phyloP scores from a whole-genome alignment of 129 eudicot species.

The Flaveria bidentis region DNA sequence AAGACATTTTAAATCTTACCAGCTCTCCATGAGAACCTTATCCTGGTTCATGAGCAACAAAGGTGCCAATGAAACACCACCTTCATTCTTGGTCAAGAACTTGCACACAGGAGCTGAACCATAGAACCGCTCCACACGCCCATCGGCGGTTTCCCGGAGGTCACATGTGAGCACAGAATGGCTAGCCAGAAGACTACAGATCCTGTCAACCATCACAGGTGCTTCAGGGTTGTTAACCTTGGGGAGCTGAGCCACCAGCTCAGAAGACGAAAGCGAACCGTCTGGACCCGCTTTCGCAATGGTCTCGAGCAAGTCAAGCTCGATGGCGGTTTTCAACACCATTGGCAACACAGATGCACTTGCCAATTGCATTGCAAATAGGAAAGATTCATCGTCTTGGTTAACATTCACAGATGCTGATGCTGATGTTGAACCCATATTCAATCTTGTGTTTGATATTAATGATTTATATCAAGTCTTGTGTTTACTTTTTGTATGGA shows the following conservation, averaged over 20 bases:
- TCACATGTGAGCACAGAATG: constrained; percentile 44
- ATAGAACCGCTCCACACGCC: constrained; percentile 65
- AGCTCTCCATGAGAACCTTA: constrained; percentile 78
- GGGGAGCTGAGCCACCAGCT: constrained; percentile 35
- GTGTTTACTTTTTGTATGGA: not conserved
- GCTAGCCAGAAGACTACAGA: constrained; percentile 41
- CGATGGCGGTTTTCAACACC: constrained; percentile 44
- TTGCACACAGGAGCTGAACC: constrained; percentile 81
- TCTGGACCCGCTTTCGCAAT: constrained; percentile 40
- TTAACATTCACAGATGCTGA: not conserved
- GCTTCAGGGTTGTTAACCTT: constrained; percentile 39
- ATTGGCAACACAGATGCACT: constrained; percentile 41
- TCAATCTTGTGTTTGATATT: not conserved
- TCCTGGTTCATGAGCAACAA: constrained; percentile 90
- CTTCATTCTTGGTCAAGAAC: constrained; percentile 76
- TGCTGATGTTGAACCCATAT: constrained; percentile 32
- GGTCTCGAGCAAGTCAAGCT: constrained; percentile 42
- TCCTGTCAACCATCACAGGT: constrained; percentile 39
- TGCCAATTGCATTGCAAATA: constrained; percentile 38
- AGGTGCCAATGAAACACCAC: constrained; percentile 77
- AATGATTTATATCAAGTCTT: not conserved
- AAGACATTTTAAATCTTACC: constrained; percentile 30
- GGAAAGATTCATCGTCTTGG: constrained; percentile 37
- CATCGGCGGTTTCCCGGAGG: constrained; percentile 37
- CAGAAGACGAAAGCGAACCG: constrained; percentile 29